phyloP scores from a whole-genome alignment of 192 early-diverging fungal species.

The Allomyces arbusculus region DNA sequence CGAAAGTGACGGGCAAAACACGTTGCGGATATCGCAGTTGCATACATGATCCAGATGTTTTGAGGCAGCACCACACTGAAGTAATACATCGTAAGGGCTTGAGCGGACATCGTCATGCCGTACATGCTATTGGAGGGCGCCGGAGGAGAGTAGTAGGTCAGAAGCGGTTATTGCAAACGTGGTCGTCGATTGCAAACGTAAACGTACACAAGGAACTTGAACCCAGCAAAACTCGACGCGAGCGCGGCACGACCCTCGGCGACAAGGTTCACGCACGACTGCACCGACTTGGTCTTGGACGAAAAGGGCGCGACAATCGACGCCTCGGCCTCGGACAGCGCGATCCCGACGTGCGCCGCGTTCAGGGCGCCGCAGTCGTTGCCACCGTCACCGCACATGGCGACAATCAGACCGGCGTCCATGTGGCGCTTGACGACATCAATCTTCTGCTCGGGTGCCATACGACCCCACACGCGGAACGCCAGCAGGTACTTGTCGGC shows the following conservation, averaged over 20 bases:
- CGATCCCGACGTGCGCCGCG: constrained; percentile 59
- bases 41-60: constrained; percentile 40
- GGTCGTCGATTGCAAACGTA: neutral
- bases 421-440: constrained; percentile 51
- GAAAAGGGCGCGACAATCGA: constrained; percentile 75
- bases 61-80: constrained; percentile 52
- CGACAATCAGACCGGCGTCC: constrained; percentile 46
- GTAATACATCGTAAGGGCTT: constrained; percentile 47
- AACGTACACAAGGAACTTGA: constrained; percentile 44
- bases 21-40: too few relatives aligned
- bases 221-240: constrained; percentile 52
- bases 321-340: constrained; percentile 57
- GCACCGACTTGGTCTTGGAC: constrained; percentile 32
- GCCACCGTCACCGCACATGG: constrained; percentile 76
- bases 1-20: too few relatives aligned
- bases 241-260: constrained; percentile 51
- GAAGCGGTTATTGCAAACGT: neutral
- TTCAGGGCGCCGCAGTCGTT: constrained; percentile 70
- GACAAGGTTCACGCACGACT: constrained; percentile 49
- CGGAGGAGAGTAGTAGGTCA: constrained; percentile 10
- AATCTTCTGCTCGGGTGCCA: constrained; percentile 61
- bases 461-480: constrained; percentile 57
- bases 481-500: constrained; percentile 37
- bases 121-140: constrained; percentile 18
- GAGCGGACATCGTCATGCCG: constrained; percentile 46